These are phyloP conservation scores for Aspergillus latus DNA, from an alignment of 2,329 filamentous ascomycete species.

Conservation along the genomic window DNA sequence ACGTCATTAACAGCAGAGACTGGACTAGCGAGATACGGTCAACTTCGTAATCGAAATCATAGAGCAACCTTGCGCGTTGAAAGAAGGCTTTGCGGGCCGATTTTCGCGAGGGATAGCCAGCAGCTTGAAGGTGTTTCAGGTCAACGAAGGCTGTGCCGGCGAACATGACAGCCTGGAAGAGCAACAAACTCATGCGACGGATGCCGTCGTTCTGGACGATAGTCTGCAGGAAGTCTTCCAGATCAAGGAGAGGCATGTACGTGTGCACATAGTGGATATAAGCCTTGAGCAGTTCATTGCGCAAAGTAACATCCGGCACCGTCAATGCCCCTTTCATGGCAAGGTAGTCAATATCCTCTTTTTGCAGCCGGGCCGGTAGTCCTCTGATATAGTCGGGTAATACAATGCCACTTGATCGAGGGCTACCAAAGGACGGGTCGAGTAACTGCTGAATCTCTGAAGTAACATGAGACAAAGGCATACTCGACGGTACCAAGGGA, in stretches of 20 bases:
- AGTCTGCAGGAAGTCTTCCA: conserved; percentile 58
- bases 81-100: conserved; percentile 86
- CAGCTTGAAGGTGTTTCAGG: conserved; percentile 70
- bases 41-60: conserved; percentile 92
- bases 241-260: conserved; percentile 83
- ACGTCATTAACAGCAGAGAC: conserved; percentile 86
- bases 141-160: conserved; percentile 86
- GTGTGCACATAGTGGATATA: conserved; percentile 91
- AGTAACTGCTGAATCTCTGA: conserved; percentile 39
- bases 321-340: conserved; percentile 79
- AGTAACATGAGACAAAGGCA: conserved; percentile 38
- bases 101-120: conserved; percentile 76
- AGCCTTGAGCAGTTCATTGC: conserved; percentile 76
- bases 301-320: conserved; percentile 67
- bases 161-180: conserved; percentile 96
- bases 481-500: conserved; percentile 40
- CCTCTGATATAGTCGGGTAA: conserved; percentile 74
- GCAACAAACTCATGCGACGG: conserved; percentile 73
- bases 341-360: conserved; percentile 81
- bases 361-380: conserved; percentile 71
- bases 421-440: conserved; percentile 50
- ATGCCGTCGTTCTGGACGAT: conserved; percentile 68
- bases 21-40: conserved; percentile 88
- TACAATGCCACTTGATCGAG: conserved; percentile 47
- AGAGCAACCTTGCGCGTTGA: conserved; percentile 81